Conservation (phyloP, 805 yeast species). For the Lachancea mirantina region DNA sequence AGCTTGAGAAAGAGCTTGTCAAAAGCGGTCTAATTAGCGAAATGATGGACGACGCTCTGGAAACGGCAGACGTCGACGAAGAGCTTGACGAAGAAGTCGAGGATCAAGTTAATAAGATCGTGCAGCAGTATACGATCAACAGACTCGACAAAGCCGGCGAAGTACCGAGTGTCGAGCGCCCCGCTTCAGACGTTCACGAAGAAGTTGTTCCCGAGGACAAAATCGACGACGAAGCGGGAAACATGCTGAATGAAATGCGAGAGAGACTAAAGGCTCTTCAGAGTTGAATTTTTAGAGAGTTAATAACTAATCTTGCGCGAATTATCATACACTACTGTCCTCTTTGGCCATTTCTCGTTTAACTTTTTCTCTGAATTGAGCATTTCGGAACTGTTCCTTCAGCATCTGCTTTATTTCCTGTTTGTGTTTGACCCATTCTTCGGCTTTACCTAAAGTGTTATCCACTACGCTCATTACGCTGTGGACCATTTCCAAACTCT, state of each 20-base stretch:
- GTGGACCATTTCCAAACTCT: constrained; percentile 79
- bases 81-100: constrained; percentile 60
- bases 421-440: constrained; percentile 62
- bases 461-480: constrained; percentile 79
- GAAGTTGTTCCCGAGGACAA: constrained; percentile 37
- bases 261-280: constrained; percentile 83
- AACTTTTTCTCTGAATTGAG: constrained; percentile 15
- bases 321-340: constrained; percentile 11
- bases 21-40: constrained; percentile 84
- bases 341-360: constrained; percentile 27
- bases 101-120: constrained; percentile 56
- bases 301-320: not conserved
- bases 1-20: constrained; percentile 77
- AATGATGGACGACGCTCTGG: constrained; percentile 89
- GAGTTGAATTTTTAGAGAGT: constrained; percentile 28
- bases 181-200: constrained; percentile 23
- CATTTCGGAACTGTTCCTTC: constrained; percentile 17
- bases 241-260: constrained; percentile 76
- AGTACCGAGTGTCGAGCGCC: constrained; percentile 30
- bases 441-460: constrained; percentile 78
- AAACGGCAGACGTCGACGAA: constrained; percentile 58
- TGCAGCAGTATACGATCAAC: constrained; percentile 39
- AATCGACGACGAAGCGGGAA: constrained; percentile 60
- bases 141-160: constrained; percentile 34
- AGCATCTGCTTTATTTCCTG: constrained; percentile 32